Evolutionary conservation across 1,139 yeast species (phyloP), one percentile per base, ranked within the genome.

Genomic region (Geotrichum candidum): DNA sequence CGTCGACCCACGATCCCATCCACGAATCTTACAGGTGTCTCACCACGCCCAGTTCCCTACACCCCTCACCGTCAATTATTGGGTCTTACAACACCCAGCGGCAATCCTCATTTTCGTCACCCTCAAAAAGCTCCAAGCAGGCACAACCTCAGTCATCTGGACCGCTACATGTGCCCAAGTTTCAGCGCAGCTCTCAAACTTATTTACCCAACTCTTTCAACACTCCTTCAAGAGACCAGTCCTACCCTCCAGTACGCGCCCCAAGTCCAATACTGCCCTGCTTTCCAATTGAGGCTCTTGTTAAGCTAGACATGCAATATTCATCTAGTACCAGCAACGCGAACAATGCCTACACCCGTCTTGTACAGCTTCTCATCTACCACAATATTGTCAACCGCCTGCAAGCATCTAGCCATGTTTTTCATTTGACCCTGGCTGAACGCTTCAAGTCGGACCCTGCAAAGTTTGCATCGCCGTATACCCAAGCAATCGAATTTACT

Each of bases 401-500:
- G n/a, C 65, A 66, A 41, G 66, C 64, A 3, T 65, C 71, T 5
- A 54, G 68, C 33, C 58, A 60, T 18, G 57, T 64, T 18, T 66
- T 70, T 52, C 65, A 63, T 52, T 31, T 60, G 4, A 48, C 59
- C 22, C 56, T 69, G 46, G 61, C 65, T 18, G 65, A 66, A 51
- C 64, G 41, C 57, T 60, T 50, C 56, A 64, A 52, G 59, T 66
- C 18, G 58, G 69, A 52, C 45, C 65, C 72, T 6, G 54, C 67
- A 45, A 68, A 68, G 55, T 70, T 71, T 56, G 53, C 69, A 1
- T 35, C 66, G n/a, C 57, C 66, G 6, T 72, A 66, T 59, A 67
- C 68, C 41, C 72, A 68, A 33, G 65, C 69, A 1, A 57, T 66
- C 23, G 74, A 71, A 18, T 56, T 70, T n/a, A 58, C 64, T 13